A percentile compares a stretch with the other conserved stretches of the same genome.
These are phyloP conservation scores for Mariannaea elegans DNA, from an alignment of 2,329 filamentous ascomycete species.

Conservation along the genomic window DNA sequence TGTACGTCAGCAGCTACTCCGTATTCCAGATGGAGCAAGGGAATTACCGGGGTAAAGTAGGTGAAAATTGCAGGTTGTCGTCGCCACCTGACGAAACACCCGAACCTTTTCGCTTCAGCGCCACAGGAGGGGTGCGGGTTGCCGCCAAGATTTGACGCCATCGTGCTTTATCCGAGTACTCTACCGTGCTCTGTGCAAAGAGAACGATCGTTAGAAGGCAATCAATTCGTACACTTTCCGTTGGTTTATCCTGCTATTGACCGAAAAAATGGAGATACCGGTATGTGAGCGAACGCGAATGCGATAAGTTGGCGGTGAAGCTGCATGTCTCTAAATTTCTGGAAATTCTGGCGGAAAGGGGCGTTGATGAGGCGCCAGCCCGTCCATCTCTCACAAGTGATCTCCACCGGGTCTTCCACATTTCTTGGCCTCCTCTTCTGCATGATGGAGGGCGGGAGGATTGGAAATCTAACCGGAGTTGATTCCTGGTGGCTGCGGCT, in stretches of 20 bases:
- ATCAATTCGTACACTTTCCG: background rate
- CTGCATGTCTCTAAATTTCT: conserved; percentile 4
- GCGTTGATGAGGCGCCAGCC: conserved; percentile 1
- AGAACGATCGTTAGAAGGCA: background rate
- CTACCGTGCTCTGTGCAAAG: background rate
- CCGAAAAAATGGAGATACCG: no score
- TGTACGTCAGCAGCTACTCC: no score
- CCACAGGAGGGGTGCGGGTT: conserved; percentile 21
- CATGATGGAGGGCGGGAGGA: conserved; percentile 30
- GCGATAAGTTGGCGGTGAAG: background rate
- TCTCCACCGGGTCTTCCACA: conserved; percentile 37
- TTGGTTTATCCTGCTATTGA: background rate
- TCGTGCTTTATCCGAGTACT: conserved; percentile 23
- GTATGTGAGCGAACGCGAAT: background rate
- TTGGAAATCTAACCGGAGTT: conserved; percentile 9
- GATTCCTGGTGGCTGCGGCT: conserved; percentile 3
- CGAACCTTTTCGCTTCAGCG: conserved; percentile 19
- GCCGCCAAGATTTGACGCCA: conserved; percentile 3
- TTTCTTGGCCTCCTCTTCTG: conserved; percentile 35
- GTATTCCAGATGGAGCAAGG: background rate
- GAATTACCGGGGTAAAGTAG: background rate
- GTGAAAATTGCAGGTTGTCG: background rate
- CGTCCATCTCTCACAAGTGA: background rate
- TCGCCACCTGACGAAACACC: conserved; percentile 25
- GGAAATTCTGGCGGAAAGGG: background rate